Conservation (phyloP, 2,329 filamentous ascomycete genomes). For the Epichloe sibirici region DNA sequence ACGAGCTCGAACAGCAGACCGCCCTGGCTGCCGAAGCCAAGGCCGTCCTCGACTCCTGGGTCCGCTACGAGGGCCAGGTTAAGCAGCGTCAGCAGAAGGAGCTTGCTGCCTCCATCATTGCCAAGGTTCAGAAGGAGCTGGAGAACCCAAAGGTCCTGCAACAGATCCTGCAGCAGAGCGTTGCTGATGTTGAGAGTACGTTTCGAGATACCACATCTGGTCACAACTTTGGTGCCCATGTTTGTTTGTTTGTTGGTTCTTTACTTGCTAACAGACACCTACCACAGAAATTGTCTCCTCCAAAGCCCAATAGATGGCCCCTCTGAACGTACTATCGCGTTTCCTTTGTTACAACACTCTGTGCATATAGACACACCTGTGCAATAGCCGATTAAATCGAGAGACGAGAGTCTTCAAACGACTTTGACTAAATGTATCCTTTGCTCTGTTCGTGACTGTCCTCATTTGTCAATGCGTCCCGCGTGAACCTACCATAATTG, state of each 20-base stretch:
- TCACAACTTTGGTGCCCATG: too few relatives aligned
- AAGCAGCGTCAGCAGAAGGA: slow-evolving; percentile 98
- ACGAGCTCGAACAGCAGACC: slow-evolving; percentile 93
- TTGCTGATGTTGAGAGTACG: slow-evolving; percentile 89
- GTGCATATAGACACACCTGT: slow-evolving; percentile 48
- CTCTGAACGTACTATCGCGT: slow-evolving; percentile 22
- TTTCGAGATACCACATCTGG: not conserved
- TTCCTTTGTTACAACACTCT: slow-evolving; percentile 42
- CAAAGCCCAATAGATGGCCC: slow-evolving; percentile 48
- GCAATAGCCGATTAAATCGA: slow-evolving; percentile 39
- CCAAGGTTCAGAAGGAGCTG: slow-evolving; percentile 97
- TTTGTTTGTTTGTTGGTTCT: too few relatives aligned
- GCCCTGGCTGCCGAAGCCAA: slow-evolving; percentile 88
- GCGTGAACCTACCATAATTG: not conserved
- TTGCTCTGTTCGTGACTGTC: not conserved
- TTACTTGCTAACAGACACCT: slow-evolving; percentile 20
- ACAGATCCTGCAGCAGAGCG: slow-evolving; percentile 95
- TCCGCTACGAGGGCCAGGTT: slow-evolving; percentile 95
- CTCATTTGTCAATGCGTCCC: not conserved
- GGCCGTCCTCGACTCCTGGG: slow-evolving; percentile 92
- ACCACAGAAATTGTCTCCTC: slow-evolving; percentile 46
- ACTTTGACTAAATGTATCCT: not conserved
- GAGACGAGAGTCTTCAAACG: slow-evolving; percentile 3
- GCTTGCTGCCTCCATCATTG: slow-evolving; percentile 82
- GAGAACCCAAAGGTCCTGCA: slow-evolving; percentile 95